These are phyloP conservation scores for Calvatia gigantea DNA, from an alignment of 768 basidiomycete species.

Conservation along the genomic window DNA sequence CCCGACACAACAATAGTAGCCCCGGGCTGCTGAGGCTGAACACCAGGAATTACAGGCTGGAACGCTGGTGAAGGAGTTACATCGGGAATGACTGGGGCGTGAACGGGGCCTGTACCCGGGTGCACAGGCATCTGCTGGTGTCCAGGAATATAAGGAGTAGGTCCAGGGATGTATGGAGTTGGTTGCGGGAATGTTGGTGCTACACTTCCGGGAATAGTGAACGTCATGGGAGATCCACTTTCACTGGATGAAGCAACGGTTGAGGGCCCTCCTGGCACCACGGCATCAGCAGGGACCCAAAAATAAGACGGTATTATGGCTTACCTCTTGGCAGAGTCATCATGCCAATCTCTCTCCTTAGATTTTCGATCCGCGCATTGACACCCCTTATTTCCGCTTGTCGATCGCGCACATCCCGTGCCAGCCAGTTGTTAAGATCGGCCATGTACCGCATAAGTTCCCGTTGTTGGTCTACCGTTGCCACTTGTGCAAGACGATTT, in stretches of 20 bases:
- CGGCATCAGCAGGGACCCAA: neutral
- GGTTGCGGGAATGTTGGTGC: conserved; percentile 13
- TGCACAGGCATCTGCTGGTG: neutral
- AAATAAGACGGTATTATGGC: conserved; percentile 10
- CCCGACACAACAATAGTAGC: neutral
- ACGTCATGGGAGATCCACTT: conserved; percentile 4
- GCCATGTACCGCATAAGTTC: conserved; percentile 80
- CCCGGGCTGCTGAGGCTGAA: conserved; percentile 1
- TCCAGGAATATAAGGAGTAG: neutral
- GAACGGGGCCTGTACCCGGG: conserved; percentile 4
- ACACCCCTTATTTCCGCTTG: conserved; percentile 70
- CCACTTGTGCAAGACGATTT: conserved; percentile 69
- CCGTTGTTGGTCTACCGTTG: conserved; percentile 75
- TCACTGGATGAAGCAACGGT: conserved; percentile 2
- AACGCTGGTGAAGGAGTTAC: conserved; percentile 10
- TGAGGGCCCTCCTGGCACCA: neutral
- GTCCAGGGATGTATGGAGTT: conserved; percentile 4
- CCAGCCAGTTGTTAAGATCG: conserved; percentile 75
- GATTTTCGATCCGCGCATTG: conserved; percentile 52
- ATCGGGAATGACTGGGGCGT: conserved; percentile 18
- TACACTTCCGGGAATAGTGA: conserved; percentile 9
- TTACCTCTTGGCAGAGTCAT: conserved; percentile 28
- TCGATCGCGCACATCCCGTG: conserved; percentile 73
- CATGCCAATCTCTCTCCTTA: conserved; percentile 38
- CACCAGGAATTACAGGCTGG: conserved; percentile 13